Evolutionary conservation across 169 alveolate species (phyloP), one percentile per base, ranked within the genome.

Genomic region (Plasmodium gaboni): DNA sequence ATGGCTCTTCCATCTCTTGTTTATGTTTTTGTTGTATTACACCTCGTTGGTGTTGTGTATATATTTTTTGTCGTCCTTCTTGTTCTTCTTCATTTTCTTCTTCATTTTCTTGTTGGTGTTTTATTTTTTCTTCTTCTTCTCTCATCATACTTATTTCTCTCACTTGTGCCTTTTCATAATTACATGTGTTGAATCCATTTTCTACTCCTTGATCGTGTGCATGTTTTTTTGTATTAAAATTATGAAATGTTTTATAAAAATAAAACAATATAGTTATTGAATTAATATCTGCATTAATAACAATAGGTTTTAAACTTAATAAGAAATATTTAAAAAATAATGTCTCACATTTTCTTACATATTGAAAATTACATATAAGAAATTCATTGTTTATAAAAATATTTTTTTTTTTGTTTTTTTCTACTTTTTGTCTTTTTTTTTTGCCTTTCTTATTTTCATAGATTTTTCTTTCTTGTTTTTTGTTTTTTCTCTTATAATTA

Each of bases 201-300:
- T 46, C 74, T 22, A 64, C 74, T 9, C 24, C 63, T n/a, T 32
- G 44, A 48, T 42, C 76, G 17, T 44, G 12, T 74, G 55, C 74
- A 9, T 22, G 38, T 55, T 68, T 50, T 46, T 51, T 46, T 38
- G 64, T 51, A 2, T 57, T 44, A 42, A 64, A 76, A 26, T 42
- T 73, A 19, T 38, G n/a, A 51, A 76, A 76, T 2, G 89, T 76
- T 57, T 76, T 76, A n/a, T 76, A 76, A 57, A 76, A 76, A 24
- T 76, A 76, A 50, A 76, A 76, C 19, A 76, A 70, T 48, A 76
- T 32, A 22, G 89, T 76, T 7, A 76, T 76, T 1, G 89, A 42
- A 17, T 76, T 76, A 2, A 76, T 76, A 17, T 76, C 89, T 8
- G 89, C 89, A 17, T 76, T 76, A n/a, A 76, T 76, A 0, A 76